Conservation (phyloP, 192 early-diverging fungal genomes). For the Coemansia sp. region DNA sequence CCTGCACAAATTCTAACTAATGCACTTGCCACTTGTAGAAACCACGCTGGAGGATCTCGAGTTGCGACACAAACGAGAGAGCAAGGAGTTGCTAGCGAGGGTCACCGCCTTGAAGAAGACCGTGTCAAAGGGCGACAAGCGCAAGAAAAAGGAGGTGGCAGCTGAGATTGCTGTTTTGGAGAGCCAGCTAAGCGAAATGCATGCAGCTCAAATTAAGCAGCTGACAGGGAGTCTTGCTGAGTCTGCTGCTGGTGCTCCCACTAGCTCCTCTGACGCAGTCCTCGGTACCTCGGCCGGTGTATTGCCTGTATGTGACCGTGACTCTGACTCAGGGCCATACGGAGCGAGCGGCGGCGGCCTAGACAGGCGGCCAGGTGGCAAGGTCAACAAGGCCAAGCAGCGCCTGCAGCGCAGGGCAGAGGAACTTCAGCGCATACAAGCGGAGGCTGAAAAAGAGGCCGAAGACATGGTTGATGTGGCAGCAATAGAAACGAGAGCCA, state of each 20-base stretch:
- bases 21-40: neutral
- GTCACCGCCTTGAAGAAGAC: constrained; percentile 76
- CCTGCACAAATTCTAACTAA: neutral
- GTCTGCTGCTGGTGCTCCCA: neutral
- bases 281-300: neutral
- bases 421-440: constrained; percentile 66
- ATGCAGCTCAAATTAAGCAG: constrained; percentile 59
- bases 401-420: constrained; percentile 67
- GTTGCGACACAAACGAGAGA: constrained; percentile 73
- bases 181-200: constrained; percentile 56
- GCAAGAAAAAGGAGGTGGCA: constrained; percentile 79
- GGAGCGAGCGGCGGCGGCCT: constrained; percentile 1
- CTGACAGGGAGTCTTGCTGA: neutral
- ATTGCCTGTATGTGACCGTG: constrained; percentile 2
- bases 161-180: constrained; percentile 69
- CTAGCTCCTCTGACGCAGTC: neutral
- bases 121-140: constrained; percentile 76
- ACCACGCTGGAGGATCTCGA: constrained; percentile 58
- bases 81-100: constrained; percentile 65
- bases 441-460: constrained; percentile 75
- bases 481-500: constrained; percentile 67
- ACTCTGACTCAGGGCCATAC: constrained; percentile 13
- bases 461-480: constrained; percentile 70
- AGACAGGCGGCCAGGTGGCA: constrained; percentile 42
- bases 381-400: constrained; percentile 54